A percentile compares a stretch with the other conserved stretches of the same genome.
phyloP scores from a whole-genome alignment of 306 rosid species.

The Cicer chorassanicum region DNA sequence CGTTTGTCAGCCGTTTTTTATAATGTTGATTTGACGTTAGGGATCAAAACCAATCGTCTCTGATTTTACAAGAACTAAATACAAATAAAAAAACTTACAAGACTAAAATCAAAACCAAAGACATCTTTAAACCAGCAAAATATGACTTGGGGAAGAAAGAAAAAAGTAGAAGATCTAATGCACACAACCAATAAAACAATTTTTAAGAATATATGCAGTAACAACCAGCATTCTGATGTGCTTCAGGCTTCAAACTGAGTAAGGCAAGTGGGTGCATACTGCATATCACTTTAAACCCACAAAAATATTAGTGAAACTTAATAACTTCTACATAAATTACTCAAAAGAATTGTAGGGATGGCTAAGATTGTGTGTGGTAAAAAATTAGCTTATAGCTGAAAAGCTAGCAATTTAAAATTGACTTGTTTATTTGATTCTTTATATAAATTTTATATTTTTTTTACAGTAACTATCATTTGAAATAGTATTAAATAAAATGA shows the following conservation, averaged over 20 bases:
- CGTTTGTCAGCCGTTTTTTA: no score
- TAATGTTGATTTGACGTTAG: no score
- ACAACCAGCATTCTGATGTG: slow-evolving; percentile 17
- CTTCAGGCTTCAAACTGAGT: slow-evolving; percentile 13
- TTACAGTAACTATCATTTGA: neutral
- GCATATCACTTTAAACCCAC: slow-evolving; percentile 22
- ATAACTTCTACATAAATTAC: neutral
- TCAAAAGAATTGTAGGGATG: neutral
- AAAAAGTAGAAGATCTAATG: slow-evolving; percentile 8
- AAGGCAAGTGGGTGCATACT: slow-evolving; percentile 24
- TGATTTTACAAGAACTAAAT: no score
- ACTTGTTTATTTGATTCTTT: neutral
- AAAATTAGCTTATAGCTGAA: neutral
- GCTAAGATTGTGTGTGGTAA: neutral
- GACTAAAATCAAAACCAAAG: no score
- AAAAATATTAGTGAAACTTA: slow-evolving; percentile 19
- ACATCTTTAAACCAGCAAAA: neutral
- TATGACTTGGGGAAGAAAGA: slow-evolving; percentile 3
- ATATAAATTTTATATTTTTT: neutral
- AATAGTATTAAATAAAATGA: neutral
- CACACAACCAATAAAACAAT: slow-evolving; percentile 27
- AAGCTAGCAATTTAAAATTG: neutral
- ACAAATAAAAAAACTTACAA: no score
- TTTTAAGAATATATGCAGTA: neutral
- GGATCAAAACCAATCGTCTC: no score